Base-by-base conservation (phyloP, 257 asterid genomes). In the Solanum etuberosum region DNA sequence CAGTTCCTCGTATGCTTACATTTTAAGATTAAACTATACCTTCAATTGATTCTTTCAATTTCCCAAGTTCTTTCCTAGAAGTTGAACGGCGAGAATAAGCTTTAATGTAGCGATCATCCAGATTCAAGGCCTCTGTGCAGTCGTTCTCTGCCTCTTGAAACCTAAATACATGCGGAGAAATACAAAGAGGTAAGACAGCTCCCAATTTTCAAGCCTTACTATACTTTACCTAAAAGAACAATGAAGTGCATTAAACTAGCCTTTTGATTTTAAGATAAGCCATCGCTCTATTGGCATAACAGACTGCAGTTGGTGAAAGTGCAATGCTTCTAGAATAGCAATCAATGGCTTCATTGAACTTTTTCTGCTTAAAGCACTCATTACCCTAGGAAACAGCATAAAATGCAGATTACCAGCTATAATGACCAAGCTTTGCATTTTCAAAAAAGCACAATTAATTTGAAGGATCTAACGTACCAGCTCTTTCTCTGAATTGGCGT, bases 281-380 rank as follows among this genome's bases (percentile, higher is more conserved):
- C 99, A 97, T 97, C 81, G 98, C 99, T 90, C 99, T 92, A 89
- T 97, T 96, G 65, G 98, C 99, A 91, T 93, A 94, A 88, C 98
- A 95, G 78, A 96, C 98, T 51, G 98, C 99, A 88, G 99, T 94
- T 81, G 99, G 99, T 32, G 95, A 93, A 83, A 97, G 92, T 37
- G 98, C 99, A 85, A 97, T 97, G 94, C 99, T 96, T 89, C 99
- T 93, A 84, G 99, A 96, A 91, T 96, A 97, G 91, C 99, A 96
- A 84, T 96, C 98, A 91, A 97, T 91, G 81, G 99, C 99, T 82
- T 96, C 99, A 91, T 91, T 93, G 90, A 91, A 97, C 84, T 93
- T 97, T 92, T 95, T 95, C 93, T 93, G 91, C 92, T 97, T 97
- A 89, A 95, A 97, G 90, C 86, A 91, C 76, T 97, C 98, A 83